Percentiles rank a stretch among this genome's conserved stretches.
Conservation (phyloP, 208 protist species). For the Leishmania tarentolae region DNA sequence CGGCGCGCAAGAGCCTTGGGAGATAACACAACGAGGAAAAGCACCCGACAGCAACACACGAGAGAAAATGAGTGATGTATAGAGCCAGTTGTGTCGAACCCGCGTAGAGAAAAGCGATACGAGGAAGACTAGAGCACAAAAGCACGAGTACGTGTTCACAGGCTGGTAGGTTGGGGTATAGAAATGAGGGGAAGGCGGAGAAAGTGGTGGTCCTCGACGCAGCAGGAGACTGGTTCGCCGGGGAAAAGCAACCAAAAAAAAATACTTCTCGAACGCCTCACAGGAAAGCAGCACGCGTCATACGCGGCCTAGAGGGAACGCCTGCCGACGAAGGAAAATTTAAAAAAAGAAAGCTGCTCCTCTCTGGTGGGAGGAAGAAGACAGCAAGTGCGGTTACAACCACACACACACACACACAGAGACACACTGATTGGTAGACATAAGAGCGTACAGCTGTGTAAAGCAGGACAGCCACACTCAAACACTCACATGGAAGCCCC, state of each 20-base stretch:
- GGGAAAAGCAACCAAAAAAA: background rate
- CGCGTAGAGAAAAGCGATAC: too few species aligned
- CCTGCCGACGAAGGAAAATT: too few species aligned
- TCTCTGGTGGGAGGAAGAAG: background rate
- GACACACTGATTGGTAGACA: background rate
- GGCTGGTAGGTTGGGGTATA: background rate
- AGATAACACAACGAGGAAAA: too few species aligned
- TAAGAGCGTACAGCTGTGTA: background rate
- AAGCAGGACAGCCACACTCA: background rate
- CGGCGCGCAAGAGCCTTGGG: too few species aligned
- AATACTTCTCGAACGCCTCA: background rate
- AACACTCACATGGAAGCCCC: background rate
- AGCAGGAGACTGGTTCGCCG: background rate
- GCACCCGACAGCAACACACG: too few species aligned
- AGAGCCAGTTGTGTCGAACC: too few species aligned
- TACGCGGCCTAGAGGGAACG: too few species aligned
- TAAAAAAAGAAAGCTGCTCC: background rate
- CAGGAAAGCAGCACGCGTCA: background rate
- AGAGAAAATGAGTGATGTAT: too few species aligned
- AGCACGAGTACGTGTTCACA: too few species aligned
- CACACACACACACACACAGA: background rate
- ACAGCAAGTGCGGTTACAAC: background rate
- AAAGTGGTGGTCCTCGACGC: background rate
- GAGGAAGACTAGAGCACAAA: too few species aligned
- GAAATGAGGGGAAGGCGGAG: background rate